Conservation (phyloP, 345 rosid species). For the Populus euphratica region DNA sequence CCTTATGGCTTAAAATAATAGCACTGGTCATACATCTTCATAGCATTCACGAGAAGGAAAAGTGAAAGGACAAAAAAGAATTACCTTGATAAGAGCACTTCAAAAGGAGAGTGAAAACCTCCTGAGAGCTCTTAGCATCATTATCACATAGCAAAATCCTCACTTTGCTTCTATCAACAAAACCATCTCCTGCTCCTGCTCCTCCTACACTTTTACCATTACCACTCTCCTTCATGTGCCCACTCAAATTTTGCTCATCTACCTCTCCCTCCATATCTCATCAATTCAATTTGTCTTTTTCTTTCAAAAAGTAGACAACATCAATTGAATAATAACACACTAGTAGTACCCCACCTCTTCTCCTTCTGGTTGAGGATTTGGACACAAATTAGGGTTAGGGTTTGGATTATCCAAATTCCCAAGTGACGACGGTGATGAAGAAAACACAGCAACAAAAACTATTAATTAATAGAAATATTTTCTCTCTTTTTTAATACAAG, state of each 20-base stretch:
- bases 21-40: too few species aligned
- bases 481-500: background rate
- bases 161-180: conserved; percentile 93
- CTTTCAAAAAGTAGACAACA: background rate
- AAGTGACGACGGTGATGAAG: background rate
- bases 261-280: conserved; percentile 41
- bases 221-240: conserved; percentile 30
- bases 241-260: conserved; percentile 52
- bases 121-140: conserved; percentile 66
- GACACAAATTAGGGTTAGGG: conserved; percentile 11
- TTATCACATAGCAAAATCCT: conserved; percentile 94
- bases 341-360: conserved; percentile 37
- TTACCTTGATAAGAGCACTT: conserved; percentile 94
- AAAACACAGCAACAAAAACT: background rate
- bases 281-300: background rate
- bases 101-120: conserved; percentile 69
- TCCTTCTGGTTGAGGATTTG: conserved; percentile 9
- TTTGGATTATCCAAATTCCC: background rate
- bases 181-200: conserved; percentile 43
- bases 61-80: background rate
- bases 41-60: background rate
- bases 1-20: too few species aligned
- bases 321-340: conserved; percentile 10
- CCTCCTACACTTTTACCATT: conserved; percentile 22
- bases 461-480: background rate